Base-by-base conservation (phyloP, 2,329 filamentous ascomycete genomes). In the Ceratocystis diversiconidia region DNA sequence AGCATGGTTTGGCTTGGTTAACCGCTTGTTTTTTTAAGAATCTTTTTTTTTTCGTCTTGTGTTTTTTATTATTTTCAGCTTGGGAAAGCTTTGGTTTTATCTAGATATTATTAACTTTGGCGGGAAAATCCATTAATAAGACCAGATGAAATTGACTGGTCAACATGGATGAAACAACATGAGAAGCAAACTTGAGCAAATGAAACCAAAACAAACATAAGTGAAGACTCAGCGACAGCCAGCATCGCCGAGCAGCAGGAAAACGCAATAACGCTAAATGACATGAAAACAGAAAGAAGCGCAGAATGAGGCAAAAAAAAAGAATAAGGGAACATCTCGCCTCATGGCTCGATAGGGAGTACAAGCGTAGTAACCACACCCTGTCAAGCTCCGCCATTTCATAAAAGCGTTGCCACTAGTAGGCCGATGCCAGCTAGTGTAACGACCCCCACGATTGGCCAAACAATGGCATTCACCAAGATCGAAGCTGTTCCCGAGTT, bases 381-480 rank as follows among this genome's bases (percentile, higher is more conserved):
- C 25, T 55, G 50, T 55, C 15, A 30, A 57, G 10, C 22, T 2
- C 5, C 12, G 5, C 32, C 12, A 5, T 57, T 28, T 57, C 36
- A 60, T 22, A 48, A 19, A 50, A 64, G 12, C 15, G 63, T 36
- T 12, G 25, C 62, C 17, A 66, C 48, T 12, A 66, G 8, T 7
- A 66, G 55, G 22, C 61, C 62, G 7, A 60, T 64, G 43, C 44
- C 44, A 30, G 44, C 61, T 10, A 66, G 1, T 22, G 59, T 43
- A 17, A 57, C 65, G 25, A 30, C 28, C 17, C 61, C 61, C 17
- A 66, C 62, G n/a, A 66, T 63, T 17, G 61, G 65, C 65, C 61
- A 64, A 25, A 66, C 65, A 61, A 66, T 66, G 3, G 65, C 65
- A n/a, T 66, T 66, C 15, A 64, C 61, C 25, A 62, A 30, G 30